A percentile compares a stretch with the other conserved stretches of the same genome.
Conservation (phyloP, 2,329 filamentous ascomycete species). For the Colletotrichum tofieldiae region DNA sequence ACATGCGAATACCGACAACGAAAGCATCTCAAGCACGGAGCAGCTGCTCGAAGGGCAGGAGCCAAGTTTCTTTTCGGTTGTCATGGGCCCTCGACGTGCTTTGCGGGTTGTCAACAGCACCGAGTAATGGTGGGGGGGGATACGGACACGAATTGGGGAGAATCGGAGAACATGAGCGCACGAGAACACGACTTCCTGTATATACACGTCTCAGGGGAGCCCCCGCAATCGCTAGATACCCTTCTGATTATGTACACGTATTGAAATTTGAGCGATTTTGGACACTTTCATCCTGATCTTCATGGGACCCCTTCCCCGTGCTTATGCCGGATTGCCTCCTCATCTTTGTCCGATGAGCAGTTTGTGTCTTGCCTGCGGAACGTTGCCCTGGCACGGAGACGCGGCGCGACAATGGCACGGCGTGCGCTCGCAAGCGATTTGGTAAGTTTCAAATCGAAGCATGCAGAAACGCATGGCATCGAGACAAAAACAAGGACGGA, state of each 20-base stretch:
- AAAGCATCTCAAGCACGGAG: slow-evolving; percentile 60
- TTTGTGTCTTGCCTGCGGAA: not conserved
- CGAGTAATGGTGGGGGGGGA: slow-evolving; percentile 45
- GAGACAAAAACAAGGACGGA: slow-evolving; percentile 7
- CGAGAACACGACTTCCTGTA: slow-evolving; percentile 32
- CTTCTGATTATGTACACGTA: slow-evolving; percentile 31
- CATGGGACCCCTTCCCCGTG: not conserved
- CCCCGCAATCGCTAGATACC: slow-evolving; percentile 40
- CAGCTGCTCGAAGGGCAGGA: slow-evolving; percentile 75
- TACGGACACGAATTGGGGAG: not conserved
- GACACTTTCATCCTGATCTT: not conserved
- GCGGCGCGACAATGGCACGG: not conserved
- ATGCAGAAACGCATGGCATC: not conserved
- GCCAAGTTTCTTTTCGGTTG: slow-evolving; percentile 80
- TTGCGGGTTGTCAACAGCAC: slow-evolving; percentile 76
- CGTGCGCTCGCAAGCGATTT: not conserved
- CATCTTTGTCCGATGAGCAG: not conserved
- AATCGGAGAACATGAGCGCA: not conserved
- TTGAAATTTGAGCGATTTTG: not conserved
- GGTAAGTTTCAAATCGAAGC: not conserved
- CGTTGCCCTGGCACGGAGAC: not conserved
- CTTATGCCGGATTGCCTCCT: not conserved
- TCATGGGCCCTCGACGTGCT: slow-evolving; percentile 78
- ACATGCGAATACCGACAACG: slow-evolving; percentile 48
- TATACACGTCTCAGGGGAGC: not conserved